Evolutionary conservation across 1,284 basidiomycete genomes (phyloP), one percentile per base, ranked within the genome.

Genomic region (Takashimella tepidaria): DNA sequence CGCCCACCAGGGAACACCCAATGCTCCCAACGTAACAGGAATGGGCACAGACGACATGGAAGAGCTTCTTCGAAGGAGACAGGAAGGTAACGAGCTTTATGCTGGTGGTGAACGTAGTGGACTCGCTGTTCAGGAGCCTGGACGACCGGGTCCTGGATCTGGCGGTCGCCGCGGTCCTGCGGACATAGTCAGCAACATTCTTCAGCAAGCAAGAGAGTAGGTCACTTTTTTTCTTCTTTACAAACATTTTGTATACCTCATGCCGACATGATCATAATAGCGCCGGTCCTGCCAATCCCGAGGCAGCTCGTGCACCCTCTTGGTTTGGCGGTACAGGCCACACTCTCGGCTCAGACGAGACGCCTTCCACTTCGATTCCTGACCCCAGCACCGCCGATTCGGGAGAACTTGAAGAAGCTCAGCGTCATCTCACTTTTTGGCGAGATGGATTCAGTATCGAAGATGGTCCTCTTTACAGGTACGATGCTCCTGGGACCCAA

Each of bases 391-490:
- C 47, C 53, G 73, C 73, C 1, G 74, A 76, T 0, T 73, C 74
- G 12, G 78, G 77, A 47, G 81, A 79, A 21, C 82, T 84, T 22
- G 80, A 81, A 43, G 80, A 82, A 54, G 79, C 82, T 0, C 87
- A 82, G 0, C 84, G 95, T 11, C 81, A 84, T 53, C 79, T 98
- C 37, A 95, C 88, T 0, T 92, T 98, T 75, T 98, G 96, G 95
- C 81, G 85, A 31, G 84, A 98, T 61, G 95, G 95, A 0, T 98
- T 98, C 76, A 87, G 86, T 45, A 84, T 98, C 53, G 92, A 95
- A 65, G 90, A 93, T 62, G 92, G 92, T 2, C 85, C 86, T 40
- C 78, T 98, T 53, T 82, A 88, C 81, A 78, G 82, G 41, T 97
- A 96, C 70, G 88, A 90, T 53, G 85, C 92, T 60, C 89, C 92